A percentile compares a stretch with the other conserved stretches of the same genome.
phyloP scores from a whole-genome alignment of 306 rosid genomes.

The Prinsepia uniflora region DNA sequence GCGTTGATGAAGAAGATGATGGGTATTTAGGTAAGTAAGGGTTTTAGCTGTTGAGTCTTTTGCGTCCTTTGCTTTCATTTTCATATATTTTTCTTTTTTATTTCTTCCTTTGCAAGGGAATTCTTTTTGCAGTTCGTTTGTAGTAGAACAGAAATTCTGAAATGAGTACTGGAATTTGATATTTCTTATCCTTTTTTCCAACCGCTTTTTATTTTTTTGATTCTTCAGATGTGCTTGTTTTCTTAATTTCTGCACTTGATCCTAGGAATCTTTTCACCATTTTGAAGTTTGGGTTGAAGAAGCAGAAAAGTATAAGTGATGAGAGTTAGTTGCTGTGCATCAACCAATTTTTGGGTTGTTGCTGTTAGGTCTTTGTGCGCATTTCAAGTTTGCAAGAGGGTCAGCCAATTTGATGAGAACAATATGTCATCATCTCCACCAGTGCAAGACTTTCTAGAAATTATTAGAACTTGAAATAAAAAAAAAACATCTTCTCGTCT shows the following conservation, averaged over 20 bases:
- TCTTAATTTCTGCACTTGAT: neutral
- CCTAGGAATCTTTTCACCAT: no score
- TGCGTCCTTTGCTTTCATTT: slow-evolving; percentile 51
- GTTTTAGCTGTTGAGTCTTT: slow-evolving; percentile 45
- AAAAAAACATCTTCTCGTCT: slow-evolving; percentile 21
- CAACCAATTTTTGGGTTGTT: neutral
- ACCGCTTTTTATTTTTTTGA: neutral
- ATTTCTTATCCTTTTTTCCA: slow-evolving; percentile 32
- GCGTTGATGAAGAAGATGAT: slow-evolving; percentile 26
- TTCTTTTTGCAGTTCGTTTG: slow-evolving; percentile 99
- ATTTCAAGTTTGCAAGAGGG: slow-evolving; percentile 15
- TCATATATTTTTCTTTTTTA: neutral
- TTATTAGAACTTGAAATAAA: neutral
- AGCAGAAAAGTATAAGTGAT: neutral
- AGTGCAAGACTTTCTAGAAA: neutral
- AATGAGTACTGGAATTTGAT: slow-evolving; percentile 58
- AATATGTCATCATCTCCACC: slow-evolving; percentile 1
- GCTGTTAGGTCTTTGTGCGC: slow-evolving; percentile 5
- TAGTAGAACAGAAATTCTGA: slow-evolving; percentile 58
- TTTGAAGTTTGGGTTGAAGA: neutral
- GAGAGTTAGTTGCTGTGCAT: neutral
- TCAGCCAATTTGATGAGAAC: slow-evolving; percentile 3
- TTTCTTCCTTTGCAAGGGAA: slow-evolving; percentile 53
- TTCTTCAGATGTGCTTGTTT: neutral
- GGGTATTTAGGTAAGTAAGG: slow-evolving; percentile 41